A percentile compares a stretch with the other conserved stretches of the same genome.
These are phyloP conservation scores for Epichloe coenophiala DNA, from an alignment of 2,329 filamentous ascomycete genomes.

Conservation along the genomic window DNA sequence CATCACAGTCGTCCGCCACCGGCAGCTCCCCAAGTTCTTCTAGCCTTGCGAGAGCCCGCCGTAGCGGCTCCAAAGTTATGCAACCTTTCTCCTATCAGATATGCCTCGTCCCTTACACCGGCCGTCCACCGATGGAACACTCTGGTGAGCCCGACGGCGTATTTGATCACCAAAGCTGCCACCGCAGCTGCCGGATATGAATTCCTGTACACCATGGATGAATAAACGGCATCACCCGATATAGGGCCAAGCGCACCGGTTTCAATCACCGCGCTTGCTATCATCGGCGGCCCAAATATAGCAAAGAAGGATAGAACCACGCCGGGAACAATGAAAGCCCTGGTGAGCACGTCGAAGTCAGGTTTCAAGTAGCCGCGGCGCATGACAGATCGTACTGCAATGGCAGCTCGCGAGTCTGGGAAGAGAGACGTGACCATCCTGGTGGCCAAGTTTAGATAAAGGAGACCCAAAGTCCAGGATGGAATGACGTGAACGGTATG, in stretches of 20 bases:
- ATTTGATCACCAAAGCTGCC: constrained; percentile 28
- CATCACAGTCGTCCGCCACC: constrained; percentile 10
- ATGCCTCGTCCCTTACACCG: constrained; percentile 84
- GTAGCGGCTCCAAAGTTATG: constrained; percentile 69
- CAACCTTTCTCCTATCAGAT: constrained; percentile 83
- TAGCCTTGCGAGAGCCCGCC: constrained; percentile 21
- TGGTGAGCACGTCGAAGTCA: constrained; percentile 64
- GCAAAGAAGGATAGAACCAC: constrained; percentile 46
- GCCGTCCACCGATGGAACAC: constrained; percentile 65
- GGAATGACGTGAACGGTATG: constrained; percentile 82
- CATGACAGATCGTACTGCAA: constrained; percentile 61
- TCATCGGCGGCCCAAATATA: constrained; percentile 48
- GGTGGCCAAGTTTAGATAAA: constrained; percentile 72
- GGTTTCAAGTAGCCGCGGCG: constrained; percentile 67
- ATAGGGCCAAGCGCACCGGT: constrained; percentile 10
- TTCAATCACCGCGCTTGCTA: constrained; percentile 30
- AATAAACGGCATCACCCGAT: constrained; percentile 15
- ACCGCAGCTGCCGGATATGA: constrained; percentile 58
- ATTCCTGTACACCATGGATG: constrained; percentile 33
- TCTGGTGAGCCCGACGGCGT: constrained; percentile 36
- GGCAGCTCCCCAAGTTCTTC: constrained; percentile 24
- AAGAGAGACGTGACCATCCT: constrained; percentile 56
- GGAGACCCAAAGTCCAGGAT: constrained; percentile 82
- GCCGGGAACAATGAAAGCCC: constrained; percentile 73
- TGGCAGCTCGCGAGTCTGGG: constrained; percentile 55